A percentile compares a stretch with the other conserved stretches of the same genome.
Evolutionary conservation across 768 basidiomycete species (phyloP).

Genomic region (Termitomyces sp.): DNA sequence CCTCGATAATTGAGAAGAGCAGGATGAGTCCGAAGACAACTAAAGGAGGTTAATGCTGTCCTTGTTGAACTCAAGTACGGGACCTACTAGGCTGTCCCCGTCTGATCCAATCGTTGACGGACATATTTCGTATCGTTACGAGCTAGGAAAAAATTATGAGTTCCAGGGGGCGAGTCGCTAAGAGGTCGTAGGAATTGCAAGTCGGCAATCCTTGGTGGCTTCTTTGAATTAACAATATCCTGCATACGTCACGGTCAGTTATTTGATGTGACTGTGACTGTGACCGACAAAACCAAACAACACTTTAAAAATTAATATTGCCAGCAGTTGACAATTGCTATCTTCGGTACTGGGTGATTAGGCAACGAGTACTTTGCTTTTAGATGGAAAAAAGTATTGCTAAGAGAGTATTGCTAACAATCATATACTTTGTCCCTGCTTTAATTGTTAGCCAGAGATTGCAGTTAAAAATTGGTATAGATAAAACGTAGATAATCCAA

Average conservation of each 20-base stretch:
- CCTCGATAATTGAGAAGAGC: constrained; percentile 64
- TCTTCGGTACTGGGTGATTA: no score
- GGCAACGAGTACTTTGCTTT: no score
- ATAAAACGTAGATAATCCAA: no score
- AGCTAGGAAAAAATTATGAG: neutral
- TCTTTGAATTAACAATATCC: neutral
- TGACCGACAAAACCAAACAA: constrained; percentile 4
- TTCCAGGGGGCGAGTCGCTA: constrained; percentile 4
- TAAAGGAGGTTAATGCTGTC: constrained; percentile 16
- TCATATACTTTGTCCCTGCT: no score
- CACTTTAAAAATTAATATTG: no score
- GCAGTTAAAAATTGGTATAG: no score
- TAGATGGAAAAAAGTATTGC: no score
- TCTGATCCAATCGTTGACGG: constrained; percentile 24
- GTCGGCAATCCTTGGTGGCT: neutral
- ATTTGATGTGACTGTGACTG: constrained; percentile 10
- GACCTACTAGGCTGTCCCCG: constrained; percentile 52
- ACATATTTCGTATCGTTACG: constrained; percentile 8
- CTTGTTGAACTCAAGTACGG: neutral
- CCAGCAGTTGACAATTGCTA: no score
- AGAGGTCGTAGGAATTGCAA: neutral
- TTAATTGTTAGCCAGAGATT: no score
- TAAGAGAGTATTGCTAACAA: no score
- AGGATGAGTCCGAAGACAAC: constrained; percentile 51
- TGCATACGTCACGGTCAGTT: constrained; percentile 10